Conservation (phyloP, 495 filamentous ascomycete species). For the Collariella sp. region DNA sequence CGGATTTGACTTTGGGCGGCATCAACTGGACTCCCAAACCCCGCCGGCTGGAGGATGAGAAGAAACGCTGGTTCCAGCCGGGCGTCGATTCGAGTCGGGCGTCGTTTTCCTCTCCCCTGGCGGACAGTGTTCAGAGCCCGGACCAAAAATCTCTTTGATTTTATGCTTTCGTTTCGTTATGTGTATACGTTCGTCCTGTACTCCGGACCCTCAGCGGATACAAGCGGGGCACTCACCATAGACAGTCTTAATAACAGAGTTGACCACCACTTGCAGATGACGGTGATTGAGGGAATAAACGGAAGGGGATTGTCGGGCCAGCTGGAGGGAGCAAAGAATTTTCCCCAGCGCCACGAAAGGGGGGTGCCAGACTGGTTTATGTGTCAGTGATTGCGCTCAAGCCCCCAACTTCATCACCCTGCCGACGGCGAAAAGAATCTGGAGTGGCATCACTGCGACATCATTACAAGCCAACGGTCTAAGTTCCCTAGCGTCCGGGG, state of each 20-base stretch:
- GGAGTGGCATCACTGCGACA: neutral
- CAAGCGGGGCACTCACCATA: slow-evolving; percentile 1
- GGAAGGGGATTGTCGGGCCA: too few relatives aligned
- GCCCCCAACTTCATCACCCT: neutral
- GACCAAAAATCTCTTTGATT: neutral
- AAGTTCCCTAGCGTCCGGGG: neutral
- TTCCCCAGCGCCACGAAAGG: too few relatives aligned
- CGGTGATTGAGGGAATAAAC: neutral
- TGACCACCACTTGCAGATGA: neutral
- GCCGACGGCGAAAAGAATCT: neutral
- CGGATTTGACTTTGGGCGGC: slow-evolving; percentile 6
- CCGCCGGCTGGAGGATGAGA: neutral
- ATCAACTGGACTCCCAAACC: neutral
- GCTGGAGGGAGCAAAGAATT: too few relatives aligned
- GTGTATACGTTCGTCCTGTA: slow-evolving; percentile 17
- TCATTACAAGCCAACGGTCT: neutral
- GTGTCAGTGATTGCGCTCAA: neutral
- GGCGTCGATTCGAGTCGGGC: neutral
- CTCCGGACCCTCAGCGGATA: slow-evolving; percentile 5
- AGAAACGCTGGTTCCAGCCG: neutral
- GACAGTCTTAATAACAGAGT: slow-evolving; percentile 13
- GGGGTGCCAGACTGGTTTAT: too few relatives aligned
- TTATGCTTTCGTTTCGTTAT: slow-evolving; percentile 10
- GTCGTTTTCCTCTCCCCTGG: neutral
- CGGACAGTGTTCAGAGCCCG: neutral